Conservation (phyloP, 257 asterid species). For the Agastache rugosa region DNA sequence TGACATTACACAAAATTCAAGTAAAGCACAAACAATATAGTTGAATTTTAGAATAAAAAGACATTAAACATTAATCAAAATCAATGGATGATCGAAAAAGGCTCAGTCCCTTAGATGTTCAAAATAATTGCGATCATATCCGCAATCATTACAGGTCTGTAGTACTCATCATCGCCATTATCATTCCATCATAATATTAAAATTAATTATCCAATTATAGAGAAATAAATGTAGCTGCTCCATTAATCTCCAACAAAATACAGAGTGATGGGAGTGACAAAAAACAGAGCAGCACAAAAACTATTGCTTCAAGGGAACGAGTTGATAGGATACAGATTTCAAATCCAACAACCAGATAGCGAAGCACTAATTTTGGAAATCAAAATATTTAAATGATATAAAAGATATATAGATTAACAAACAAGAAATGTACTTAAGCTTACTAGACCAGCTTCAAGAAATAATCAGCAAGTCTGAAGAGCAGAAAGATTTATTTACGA, state of each 20-base stretch:
- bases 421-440: constrained; percentile 51
- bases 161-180: constrained; percentile 51
- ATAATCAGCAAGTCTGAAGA: constrained; percentile 79
- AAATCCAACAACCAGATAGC: constrained; percentile 64
- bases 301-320: constrained; percentile 84
- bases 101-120: constrained; percentile 89
- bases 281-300: constrained; percentile 47
- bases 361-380: constrained; percentile 43
- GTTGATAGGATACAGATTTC: constrained; percentile 48
- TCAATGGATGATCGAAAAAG: not conserved
- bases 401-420: not conserved
- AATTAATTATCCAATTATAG: too few species aligned
- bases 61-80: not conserved
- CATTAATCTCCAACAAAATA: constrained; percentile 37
- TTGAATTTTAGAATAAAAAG: not conserved
- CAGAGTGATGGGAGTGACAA: not conserved
- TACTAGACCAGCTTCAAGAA: constrained; percentile 80
- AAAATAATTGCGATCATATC: constrained; percentile 55
- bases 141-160: constrained; percentile 83
- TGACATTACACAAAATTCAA: not conserved
- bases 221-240: constrained; percentile 45
- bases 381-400: not conserved
- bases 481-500: constrained; percentile 60
- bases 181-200: too few species aligned
- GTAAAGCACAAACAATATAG: not conserved